Evolutionary conservation across 306 rosid species (phyloP).

Genomic region (Biancaea sappan): DNA sequence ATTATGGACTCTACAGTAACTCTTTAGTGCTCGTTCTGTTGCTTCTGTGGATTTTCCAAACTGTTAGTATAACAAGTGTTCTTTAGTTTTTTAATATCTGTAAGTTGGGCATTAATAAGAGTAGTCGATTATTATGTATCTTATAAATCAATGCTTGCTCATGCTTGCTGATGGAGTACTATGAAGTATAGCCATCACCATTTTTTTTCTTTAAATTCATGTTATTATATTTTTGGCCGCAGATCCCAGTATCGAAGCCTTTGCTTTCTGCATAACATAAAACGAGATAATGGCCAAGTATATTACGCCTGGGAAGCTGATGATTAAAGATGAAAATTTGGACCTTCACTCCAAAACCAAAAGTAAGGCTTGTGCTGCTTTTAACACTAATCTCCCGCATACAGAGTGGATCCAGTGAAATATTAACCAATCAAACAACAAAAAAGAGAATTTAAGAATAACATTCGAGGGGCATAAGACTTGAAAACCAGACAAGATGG

Average conservation of each 20-base stretch:
- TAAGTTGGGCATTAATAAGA: neutral
- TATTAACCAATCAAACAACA: neutral
- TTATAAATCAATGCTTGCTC: neutral
- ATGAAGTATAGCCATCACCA: neutral
- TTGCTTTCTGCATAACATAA: neutral
- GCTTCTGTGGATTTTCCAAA: neutral
- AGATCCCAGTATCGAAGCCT: conserved; percentile 5
- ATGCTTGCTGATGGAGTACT: neutral
- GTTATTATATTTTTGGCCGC: conserved; percentile 11
- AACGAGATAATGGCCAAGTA: conserved; percentile 42
- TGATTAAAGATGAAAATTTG: conserved; percentile 55
- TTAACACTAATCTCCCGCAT: neutral
- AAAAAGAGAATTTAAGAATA: neutral
- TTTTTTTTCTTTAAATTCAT: neutral
- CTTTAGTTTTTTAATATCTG: no score
- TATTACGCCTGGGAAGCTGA: conserved; percentile 39
- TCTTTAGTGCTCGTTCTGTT: neutral
- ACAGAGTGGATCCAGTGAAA: neutral
- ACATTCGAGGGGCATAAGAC: neutral
- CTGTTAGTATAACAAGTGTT: neutral
- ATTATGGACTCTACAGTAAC: neutral
- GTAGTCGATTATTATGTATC: neutral
- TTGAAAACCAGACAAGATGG: neutral
- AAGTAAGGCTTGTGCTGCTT: conserved; percentile 36
- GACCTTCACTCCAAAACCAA: conserved; percentile 33